These are phyloP conservation scores for Syzygium grande DNA, from an alignment of 345 rosid genomes.

Conservation along the genomic window DNA sequence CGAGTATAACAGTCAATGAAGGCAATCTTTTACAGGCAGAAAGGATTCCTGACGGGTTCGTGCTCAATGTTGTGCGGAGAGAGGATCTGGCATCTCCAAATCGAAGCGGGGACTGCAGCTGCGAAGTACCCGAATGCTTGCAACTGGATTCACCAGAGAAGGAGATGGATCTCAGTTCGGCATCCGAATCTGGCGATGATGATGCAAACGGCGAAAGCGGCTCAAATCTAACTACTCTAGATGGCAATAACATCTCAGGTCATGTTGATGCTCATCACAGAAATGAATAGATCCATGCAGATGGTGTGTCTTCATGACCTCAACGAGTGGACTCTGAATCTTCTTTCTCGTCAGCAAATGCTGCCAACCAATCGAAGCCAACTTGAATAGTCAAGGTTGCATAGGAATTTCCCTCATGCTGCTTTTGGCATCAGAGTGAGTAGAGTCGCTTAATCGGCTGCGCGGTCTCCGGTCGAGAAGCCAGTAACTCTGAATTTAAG, in stretches of 20 bases:
- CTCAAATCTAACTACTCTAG: neutral
- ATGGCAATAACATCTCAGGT: constrained; percentile 1
- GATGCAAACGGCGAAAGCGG: neutral
- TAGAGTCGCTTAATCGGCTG: neutral
- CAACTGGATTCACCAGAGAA: constrained; percentile 62
- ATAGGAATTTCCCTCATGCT: neutral
- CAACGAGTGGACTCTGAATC: neutral
- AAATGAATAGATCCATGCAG: neutral
- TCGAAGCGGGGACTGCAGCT: constrained; percentile 16
- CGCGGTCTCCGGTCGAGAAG: neutral
- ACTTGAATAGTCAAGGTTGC: neutral
- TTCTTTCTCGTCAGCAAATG: neutral
- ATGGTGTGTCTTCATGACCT: neutral
- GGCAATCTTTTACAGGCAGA: constrained; percentile 87
- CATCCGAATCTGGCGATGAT: constrained; percentile 56
- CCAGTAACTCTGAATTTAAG: neutral
- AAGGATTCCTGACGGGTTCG: constrained; percentile 53
- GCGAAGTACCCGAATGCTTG: constrained; percentile 51
- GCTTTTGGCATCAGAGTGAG: neutral
- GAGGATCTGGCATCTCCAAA: constrained; percentile 36
- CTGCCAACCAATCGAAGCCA: neutral
- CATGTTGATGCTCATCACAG: neutral
- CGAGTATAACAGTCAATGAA: constrained; percentile 62
- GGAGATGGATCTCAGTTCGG: constrained; percentile 58
- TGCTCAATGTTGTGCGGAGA: constrained; percentile 66